Evolutionary conservation across 1,139 yeast species (phyloP).

Genomic region (Yamadazyma sp.): DNA sequence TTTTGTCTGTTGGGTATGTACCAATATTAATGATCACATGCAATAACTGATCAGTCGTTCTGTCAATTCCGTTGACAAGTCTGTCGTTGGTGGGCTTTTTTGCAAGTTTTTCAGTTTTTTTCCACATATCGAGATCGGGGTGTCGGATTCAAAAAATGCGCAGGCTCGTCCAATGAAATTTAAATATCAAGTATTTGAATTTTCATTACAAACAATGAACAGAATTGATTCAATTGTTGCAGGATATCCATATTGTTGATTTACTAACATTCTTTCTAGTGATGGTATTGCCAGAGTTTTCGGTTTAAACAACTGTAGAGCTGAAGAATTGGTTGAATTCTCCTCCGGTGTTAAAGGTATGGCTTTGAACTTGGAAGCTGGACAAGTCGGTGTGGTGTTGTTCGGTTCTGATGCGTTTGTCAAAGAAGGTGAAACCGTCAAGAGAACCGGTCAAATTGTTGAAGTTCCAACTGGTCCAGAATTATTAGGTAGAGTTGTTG

Average conservation of each 20-base stretch:
- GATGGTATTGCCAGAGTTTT: constrained; percentile 99
- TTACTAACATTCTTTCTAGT: constrained; percentile 43
- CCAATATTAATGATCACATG: background rate
- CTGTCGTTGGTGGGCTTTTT: background rate
- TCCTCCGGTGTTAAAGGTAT: constrained; percentile 99
- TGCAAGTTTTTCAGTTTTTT: constrained; percentile 3
- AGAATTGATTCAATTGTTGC: no score
- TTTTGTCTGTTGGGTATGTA: constrained; percentile 91
- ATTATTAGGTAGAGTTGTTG: constrained; percentile 98
- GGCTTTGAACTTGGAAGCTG: constrained; percentile 99
- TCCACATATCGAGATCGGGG: constrained; percentile 6
- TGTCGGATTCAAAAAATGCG: constrained; percentile 9
- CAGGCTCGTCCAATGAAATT: constrained; percentile 19
- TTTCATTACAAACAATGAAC: no score
- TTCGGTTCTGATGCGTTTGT: constrained; percentile 99
- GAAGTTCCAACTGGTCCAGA: constrained; percentile 99
- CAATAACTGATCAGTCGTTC: background rate
- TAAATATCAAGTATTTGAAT: background rate
- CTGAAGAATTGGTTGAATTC: constrained; percentile 99
- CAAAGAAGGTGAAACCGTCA: constrained; percentile 99
- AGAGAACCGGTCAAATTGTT: constrained; percentile 99
- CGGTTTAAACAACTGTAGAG: constrained; percentile 99
- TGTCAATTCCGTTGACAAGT: background rate
- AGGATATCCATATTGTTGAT: background rate
- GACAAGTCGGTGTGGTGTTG: constrained; percentile 99